phyloP scores from a whole-genome alignment of 1,139 yeast species.

The Scheffersomyces parashehatae region DNA sequence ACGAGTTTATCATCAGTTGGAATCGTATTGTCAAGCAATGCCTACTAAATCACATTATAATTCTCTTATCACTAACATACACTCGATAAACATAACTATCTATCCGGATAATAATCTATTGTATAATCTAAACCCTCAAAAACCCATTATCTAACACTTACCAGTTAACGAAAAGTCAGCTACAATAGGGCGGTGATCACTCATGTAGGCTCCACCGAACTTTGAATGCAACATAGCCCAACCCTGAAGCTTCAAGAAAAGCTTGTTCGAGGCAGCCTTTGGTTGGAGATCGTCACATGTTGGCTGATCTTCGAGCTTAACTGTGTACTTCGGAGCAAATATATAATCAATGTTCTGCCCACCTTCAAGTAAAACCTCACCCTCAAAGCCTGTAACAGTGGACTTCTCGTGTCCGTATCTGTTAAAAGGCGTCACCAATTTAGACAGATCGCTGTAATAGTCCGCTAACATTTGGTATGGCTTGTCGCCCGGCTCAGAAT shows the following conservation, averaged over 20 bases:
- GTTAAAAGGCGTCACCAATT: constrained; percentile 24
- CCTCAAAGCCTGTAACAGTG: constrained; percentile 54
- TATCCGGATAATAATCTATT: too few species aligned
- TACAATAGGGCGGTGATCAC: constrained; percentile 58
- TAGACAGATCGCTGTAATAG: constrained; percentile 31
- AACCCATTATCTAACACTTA: neutral
- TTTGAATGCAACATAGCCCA: constrained; percentile 51
- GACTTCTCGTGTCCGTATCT: constrained; percentile 45
- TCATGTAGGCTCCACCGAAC: constrained; percentile 43
- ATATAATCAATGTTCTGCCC: constrained; percentile 52
- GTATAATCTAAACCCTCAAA: too few species aligned
- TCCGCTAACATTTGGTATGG: constrained; percentile 31
- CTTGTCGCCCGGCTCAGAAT: constrained; percentile 15
- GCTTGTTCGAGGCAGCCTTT: constrained; percentile 9
- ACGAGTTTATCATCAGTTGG: too few species aligned
- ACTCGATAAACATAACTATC: too few species aligned
- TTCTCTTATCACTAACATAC: too few species aligned
- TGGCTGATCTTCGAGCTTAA: constrained; percentile 19
- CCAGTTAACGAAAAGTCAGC: constrained; percentile 34
- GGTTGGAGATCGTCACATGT: constrained; percentile 15
- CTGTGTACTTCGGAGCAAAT: constrained; percentile 39
- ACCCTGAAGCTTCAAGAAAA: constrained; percentile 24
- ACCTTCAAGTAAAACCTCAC: constrained; percentile 27
- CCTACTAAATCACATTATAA: too few species aligned
- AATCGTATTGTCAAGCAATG: too few species aligned